Evolutionary conservation across 2,329 filamentous ascomycete species (phyloP).

Genomic region (Sporothrix variecibatus): DNA sequence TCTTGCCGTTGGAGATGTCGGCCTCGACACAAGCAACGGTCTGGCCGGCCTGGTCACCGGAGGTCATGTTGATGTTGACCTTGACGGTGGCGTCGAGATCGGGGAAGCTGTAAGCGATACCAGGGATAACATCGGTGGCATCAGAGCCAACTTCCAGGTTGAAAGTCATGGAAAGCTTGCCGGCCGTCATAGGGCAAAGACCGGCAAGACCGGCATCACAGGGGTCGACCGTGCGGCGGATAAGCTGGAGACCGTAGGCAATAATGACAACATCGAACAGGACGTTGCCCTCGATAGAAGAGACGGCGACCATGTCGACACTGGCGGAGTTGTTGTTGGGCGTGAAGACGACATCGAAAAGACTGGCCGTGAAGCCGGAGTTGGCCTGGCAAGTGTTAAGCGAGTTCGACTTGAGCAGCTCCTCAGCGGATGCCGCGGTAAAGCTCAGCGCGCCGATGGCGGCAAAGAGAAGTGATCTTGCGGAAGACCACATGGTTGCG

Average conservation of each 20-base stretch:
- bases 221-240: constrained; percentile 66
- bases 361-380: constrained; percentile 74
- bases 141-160: constrained; percentile 59
- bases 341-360: constrained; percentile 75
- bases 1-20: constrained; percentile 78
- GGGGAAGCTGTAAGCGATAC: constrained; percentile 78
- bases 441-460: constrained; percentile 39
- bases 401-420: constrained; percentile 52
- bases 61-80: constrained; percentile 69
- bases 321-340: constrained; percentile 64
- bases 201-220: constrained; percentile 65
- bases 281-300: constrained; percentile 72
- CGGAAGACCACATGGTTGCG: constrained; percentile 37
- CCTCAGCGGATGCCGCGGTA: constrained; percentile 43
- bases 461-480: constrained; percentile 50
- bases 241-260: constrained; percentile 71
- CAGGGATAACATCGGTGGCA: constrained; percentile 65
- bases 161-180: constrained; percentile 55
- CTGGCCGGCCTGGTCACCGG: constrained; percentile 46
- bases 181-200: constrained; percentile 80
- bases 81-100: constrained; percentile 78
- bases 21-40: constrained; percentile 79
- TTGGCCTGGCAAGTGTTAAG: constrained; percentile 75
- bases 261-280: constrained; percentile 68
- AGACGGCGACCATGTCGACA: constrained; percentile 72